phyloP scores from a whole-genome alignment of 371 early-diverging fungal genomes.

The Sporodiniella umbellata region DNA sequence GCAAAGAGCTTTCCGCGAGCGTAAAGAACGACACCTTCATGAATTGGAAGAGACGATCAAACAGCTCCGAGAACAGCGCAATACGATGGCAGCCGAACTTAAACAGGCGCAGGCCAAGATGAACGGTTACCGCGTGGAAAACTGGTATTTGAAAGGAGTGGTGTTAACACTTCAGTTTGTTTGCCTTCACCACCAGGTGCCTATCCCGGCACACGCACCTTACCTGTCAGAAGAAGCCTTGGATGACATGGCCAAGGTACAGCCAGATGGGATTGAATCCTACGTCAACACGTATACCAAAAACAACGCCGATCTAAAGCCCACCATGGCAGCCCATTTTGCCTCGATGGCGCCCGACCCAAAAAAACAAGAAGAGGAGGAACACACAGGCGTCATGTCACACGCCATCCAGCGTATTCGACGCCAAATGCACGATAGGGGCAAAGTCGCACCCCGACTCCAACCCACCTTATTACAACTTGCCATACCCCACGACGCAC shows the following conservation, averaged over 20 bases:
- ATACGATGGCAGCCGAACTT: slow-evolving; percentile 38
- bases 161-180: slow-evolving; percentile 50
- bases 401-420: slow-evolving; percentile 44
- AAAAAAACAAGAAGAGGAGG: neutral
- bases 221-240: slow-evolving; percentile 31
- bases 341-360: slow-evolving; percentile 5
- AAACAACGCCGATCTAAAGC: slow-evolving; percentile 32
- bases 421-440: slow-evolving; percentile 35
- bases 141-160: slow-evolving; percentile 52
- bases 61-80: slow-evolving; percentile 54
- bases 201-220: slow-evolving; percentile 41
- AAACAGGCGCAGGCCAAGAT: slow-evolving; percentile 38
- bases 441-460: slow-evolving; percentile 22
- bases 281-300: slow-evolving; percentile 38
- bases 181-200: slow-evolving; percentile 34
- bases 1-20: slow-evolving; percentile 75
- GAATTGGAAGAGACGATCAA: slow-evolving; percentile 63
- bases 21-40: slow-evolving; percentile 68
- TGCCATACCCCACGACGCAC: slow-evolving; percentile 56
- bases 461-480: slow-evolving; percentile 41
- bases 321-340: slow-evolving; percentile 37
- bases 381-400: slow-evolving; percentile 20
- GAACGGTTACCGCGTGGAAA: slow-evolving; percentile 58
- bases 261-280: slow-evolving; percentile 37
- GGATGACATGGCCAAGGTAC: slow-evolving; percentile 26